phyloP scores from a whole-genome alignment of 2,329 filamentous ascomycete species.

The Dactylellina parvicollis region DNA sequence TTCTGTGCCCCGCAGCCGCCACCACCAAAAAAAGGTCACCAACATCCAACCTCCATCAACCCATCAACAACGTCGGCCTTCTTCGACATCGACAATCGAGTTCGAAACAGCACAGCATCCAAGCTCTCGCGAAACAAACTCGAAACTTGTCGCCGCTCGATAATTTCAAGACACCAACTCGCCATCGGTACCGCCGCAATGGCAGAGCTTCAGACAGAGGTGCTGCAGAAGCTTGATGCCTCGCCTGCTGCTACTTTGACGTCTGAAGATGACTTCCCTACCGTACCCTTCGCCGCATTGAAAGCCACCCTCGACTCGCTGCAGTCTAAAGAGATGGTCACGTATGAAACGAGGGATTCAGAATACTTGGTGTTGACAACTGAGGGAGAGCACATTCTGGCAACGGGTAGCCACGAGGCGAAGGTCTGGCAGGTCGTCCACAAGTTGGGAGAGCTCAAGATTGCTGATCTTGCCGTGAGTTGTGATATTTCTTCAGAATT shows the following conservation, averaged over 20 bases:
- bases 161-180: constrained; percentile 9
- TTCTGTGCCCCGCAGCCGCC: constrained; percentile 47
- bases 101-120: neutral
- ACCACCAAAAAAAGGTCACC: constrained; percentile 33
- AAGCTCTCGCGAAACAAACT: constrained; percentile 13
- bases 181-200: constrained; percentile 18
- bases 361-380: constrained; percentile 80
- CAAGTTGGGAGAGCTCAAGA: constrained; percentile 79
- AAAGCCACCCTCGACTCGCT: constrained; percentile 91
- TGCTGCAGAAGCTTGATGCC: constrained; percentile 73
- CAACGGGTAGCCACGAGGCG: constrained; percentile 82
- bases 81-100: neutral
- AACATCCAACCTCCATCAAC: constrained; percentile 21
- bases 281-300: constrained; percentile 72
- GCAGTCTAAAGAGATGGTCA: constrained; percentile 83
- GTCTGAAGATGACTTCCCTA: constrained; percentile 76
- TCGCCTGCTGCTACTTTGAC: constrained; percentile 69
- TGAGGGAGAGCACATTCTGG: constrained; percentile 76
- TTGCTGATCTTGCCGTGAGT: constrained; percentile 71
- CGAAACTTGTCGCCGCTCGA: constrained; percentile 1
- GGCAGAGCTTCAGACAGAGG: constrained; percentile 70
- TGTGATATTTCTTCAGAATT: constrained; percentile 69
- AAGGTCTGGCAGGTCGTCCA: constrained; percentile 80
- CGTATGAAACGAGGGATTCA: constrained; percentile 82
- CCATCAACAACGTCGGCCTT: constrained; percentile 2